phyloP scores from a whole-genome alignment of 495 filamentous ascomycete species.

The Chaetomium cochliodes region DNA sequence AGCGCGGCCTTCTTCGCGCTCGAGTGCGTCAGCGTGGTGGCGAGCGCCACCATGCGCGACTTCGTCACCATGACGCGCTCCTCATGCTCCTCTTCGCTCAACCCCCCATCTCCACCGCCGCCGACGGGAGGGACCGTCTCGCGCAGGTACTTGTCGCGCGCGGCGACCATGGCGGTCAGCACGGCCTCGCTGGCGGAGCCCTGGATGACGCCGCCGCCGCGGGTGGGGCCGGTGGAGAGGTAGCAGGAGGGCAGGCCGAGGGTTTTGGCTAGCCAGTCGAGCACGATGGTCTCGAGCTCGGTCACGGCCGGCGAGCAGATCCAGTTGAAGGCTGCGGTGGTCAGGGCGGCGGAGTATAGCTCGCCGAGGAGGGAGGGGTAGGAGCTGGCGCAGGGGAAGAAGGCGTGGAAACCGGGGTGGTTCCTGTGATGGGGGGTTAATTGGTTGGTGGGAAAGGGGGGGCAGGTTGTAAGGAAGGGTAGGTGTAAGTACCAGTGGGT shows the following conservation, averaged over 20 bases:
- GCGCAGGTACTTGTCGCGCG: constrained; percentile 74
- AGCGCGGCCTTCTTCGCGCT: constrained; percentile 83
- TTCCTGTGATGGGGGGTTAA: background rate
- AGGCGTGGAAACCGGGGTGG: constrained; percentile 93
- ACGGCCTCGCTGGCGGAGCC: constrained; percentile 89
- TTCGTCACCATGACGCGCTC: constrained; percentile 65
- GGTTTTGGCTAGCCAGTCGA: constrained; percentile 85
- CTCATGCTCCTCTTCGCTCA: constrained; percentile 57
- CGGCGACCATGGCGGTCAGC: constrained; percentile 83
- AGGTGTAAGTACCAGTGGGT: constrained; percentile 73
- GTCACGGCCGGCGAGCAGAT: constrained; percentile 93
- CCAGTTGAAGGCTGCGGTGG: constrained; percentile 94
- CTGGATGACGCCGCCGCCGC: constrained; percentile 90
- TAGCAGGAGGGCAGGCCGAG: constrained; percentile 73
- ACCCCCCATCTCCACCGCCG: constrained; percentile 31
- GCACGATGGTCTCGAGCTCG: constrained; percentile 83
- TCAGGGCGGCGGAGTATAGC: constrained; percentile 86
- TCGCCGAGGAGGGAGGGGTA: constrained; percentile 91
- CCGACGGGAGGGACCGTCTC: constrained; percentile 52
- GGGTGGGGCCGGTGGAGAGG: constrained; percentile 67
- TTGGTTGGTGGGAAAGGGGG: background rate
- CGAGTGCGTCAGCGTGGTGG: constrained; percentile 75
- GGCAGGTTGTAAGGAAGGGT: no score
- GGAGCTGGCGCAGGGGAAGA: constrained; percentile 79
- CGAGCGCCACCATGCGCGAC: constrained; percentile 74